A percentile compares a stretch with the other conserved stretches of the same genome.
Conservation (phyloP, 1,284 basidiomycete genomes). For the Ustilago hordei region DNA sequence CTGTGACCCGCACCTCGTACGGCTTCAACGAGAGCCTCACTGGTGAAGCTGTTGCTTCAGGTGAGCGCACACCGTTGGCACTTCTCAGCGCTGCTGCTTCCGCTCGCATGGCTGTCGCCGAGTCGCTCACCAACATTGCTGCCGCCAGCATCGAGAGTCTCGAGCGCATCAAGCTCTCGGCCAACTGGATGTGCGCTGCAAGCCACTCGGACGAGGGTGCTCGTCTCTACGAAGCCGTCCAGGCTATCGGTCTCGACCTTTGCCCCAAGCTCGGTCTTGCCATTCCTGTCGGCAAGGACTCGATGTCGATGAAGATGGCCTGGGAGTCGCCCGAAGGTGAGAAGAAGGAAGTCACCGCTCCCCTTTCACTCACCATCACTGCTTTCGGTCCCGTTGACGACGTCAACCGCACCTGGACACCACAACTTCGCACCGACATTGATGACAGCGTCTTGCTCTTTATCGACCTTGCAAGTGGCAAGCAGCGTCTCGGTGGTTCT, state of each 20-base stretch:
- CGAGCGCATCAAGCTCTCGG: constrained; percentile 87
- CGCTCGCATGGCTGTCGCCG: constrained; percentile 94
- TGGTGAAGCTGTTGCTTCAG: constrained; percentile 94
- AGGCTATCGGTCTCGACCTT: constrained; percentile 91
- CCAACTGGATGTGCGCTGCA: constrained; percentile 99
- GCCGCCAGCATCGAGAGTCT: constrained; percentile 83
- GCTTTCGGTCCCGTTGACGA: constrained; percentile 90
- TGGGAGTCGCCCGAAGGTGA: constrained; percentile 77
- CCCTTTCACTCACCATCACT: constrained; percentile 91
- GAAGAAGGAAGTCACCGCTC: constrained; percentile 85
- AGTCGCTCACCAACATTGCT: constrained; percentile 90
- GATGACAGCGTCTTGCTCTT: constrained; percentile 79
- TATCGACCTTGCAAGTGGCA: constrained; percentile 87
- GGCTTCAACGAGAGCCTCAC: constrained; percentile 84
- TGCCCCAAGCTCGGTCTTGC: constrained; percentile 94
- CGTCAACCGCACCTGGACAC: constrained; percentile 89
- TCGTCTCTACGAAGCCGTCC: constrained; percentile 89
- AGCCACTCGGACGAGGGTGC: constrained; percentile 90
- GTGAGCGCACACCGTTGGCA: constrained; percentile 93
- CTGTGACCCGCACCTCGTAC: constrained; percentile 93
- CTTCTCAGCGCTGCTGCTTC: constrained; percentile 88
- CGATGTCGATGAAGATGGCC: constrained; percentile 99
- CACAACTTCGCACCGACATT: constrained; percentile 78
- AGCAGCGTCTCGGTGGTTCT: constrained; percentile 90
- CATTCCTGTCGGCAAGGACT: constrained; percentile 98